A percentile compares a stretch with the other conserved stretches of the same genome.
Conservation (phyloP, 345 rosid species). For the Viola odorata region DNA sequence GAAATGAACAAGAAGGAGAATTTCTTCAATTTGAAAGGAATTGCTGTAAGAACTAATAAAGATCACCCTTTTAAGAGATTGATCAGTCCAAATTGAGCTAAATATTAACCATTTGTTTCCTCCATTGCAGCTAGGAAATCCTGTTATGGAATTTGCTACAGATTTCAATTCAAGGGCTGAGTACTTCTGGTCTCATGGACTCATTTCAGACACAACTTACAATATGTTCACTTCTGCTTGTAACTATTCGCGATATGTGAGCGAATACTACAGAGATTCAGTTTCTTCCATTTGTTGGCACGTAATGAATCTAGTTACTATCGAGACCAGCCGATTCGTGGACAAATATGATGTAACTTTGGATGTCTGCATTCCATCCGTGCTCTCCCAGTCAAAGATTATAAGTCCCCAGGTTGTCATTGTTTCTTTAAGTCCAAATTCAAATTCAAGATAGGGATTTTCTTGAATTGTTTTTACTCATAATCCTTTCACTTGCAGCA, state of each 20-base stretch:
- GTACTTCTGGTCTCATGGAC: constrained; percentile 97
- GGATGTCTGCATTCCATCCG: constrained; percentile 80
- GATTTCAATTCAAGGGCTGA: constrained; percentile 94
- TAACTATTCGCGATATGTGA: constrained; percentile 83
- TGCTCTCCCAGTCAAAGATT: constrained; percentile 70
- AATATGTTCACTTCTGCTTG: constrained; percentile 76
- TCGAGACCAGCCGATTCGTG: constrained; percentile 79
- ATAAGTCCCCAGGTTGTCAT: constrained; percentile 56
- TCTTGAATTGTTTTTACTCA: not conserved
- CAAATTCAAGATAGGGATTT: not conserved
- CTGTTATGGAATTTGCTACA: constrained; percentile 76
- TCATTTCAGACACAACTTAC: constrained; percentile 85
- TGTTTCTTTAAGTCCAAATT: not conserved
- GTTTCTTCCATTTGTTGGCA: constrained; percentile 63
- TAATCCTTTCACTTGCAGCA: constrained; percentile 4
- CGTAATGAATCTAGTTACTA: constrained; percentile 72
- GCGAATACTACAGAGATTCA: constrained; percentile 77
- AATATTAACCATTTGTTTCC: not conserved
- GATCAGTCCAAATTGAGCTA: not conserved
- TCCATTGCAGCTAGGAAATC: constrained; percentile 74
- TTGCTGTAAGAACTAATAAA: constrained; percentile 56
- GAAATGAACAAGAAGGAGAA: constrained; percentile 60
- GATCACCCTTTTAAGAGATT: not conserved
- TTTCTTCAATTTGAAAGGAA: constrained; percentile 75
- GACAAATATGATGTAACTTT: constrained; percentile 94